Conservation (phyloP, 1,284 basidiomycete genomes). For the Mycena citricolor region DNA sequence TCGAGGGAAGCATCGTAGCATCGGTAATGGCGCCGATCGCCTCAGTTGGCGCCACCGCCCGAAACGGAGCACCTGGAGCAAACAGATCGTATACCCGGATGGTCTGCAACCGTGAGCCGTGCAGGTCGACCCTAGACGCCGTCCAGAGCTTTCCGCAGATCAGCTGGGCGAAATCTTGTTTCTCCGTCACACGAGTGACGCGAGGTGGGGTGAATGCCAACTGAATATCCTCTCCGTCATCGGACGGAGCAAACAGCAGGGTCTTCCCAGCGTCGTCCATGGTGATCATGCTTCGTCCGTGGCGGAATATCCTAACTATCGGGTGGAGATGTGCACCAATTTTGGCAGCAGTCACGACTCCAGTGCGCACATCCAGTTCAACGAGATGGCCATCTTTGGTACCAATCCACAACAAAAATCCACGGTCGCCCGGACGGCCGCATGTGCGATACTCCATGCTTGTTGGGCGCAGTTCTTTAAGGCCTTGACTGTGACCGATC, state of each 20-base stretch:
- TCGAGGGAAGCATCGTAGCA: conserved; percentile 74
- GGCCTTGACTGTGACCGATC: conserved; percentile 35
- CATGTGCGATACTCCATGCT: conserved; percentile 74
- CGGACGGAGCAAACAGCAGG: conserved; percentile 62
- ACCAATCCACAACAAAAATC: conserved; percentile 75
- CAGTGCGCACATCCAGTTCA: conserved; percentile 74
- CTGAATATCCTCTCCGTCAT: conserved; percentile 37
- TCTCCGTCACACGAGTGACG: conserved; percentile 75
- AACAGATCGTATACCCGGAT: conserved; percentile 80
- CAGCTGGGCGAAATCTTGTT: conserved; percentile 76
- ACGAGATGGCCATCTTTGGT: conserved; percentile 86
- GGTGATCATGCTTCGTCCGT: conserved; percentile 69
- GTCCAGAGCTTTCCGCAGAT: conserved; percentile 82
- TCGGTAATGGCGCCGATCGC: conserved; percentile 80
- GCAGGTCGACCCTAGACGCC: conserved; percentile 52
- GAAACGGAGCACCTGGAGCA: conserved; percentile 46
- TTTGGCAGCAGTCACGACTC: conserved; percentile 55
- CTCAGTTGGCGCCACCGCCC: conserved; percentile 55
- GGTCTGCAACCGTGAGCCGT: conserved; percentile 58
- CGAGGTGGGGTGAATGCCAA: conserved; percentile 52
- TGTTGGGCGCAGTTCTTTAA: conserved; percentile 71
- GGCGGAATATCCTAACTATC: conserved; percentile 72
- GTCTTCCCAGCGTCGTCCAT: conserved; percentile 84
- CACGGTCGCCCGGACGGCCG: conserved; percentile 35
- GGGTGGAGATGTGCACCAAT: conserved; percentile 63